Conservation (phyloP, 176 grass and related monocot genomes). For the Oryza glaberrima region DNA sequence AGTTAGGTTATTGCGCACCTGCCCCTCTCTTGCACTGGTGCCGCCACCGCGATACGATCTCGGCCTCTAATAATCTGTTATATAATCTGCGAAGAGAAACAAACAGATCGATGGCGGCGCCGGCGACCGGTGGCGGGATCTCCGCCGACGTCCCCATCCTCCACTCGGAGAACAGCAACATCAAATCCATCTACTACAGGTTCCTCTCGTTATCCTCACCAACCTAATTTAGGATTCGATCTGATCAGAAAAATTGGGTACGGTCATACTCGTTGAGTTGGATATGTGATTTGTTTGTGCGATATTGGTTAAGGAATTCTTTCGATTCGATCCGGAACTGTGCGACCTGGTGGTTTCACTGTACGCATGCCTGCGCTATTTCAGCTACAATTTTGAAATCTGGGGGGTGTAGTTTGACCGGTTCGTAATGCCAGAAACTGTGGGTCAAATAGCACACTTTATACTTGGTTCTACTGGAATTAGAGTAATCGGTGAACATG, state of each 20-base stretch:
- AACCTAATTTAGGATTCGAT: not conserved
- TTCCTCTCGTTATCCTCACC: constrained; percentile 1
- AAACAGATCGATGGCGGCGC: not conserved
- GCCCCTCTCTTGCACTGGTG: no score
- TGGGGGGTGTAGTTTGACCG: not conserved
- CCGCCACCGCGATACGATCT: no score
- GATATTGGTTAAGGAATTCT: not conserved
- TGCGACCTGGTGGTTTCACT: not conserved
- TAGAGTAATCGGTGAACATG: not conserved
- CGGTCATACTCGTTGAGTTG: not conserved
- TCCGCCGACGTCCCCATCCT: constrained; percentile 54
- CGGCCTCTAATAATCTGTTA: no score
- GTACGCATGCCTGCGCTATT: not conserved
- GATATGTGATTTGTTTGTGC: not conserved
- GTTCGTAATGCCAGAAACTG: no score
- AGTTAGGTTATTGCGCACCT: no score
- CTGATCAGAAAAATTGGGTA: not conserved
- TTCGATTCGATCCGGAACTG: not conserved
- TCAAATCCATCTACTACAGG: constrained; percentile 84
- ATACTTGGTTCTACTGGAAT: not conserved
- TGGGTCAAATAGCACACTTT: not conserved
- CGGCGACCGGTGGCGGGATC: constrained; percentile 18
- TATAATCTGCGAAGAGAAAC: no score
- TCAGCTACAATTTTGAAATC: not conserved
- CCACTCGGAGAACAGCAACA: constrained; percentile 67